These are phyloP conservation scores for Alternaria triticimaculans DNA, from an alignment of 2,329 filamentous ascomycete species.

Conservation along the genomic window DNA sequence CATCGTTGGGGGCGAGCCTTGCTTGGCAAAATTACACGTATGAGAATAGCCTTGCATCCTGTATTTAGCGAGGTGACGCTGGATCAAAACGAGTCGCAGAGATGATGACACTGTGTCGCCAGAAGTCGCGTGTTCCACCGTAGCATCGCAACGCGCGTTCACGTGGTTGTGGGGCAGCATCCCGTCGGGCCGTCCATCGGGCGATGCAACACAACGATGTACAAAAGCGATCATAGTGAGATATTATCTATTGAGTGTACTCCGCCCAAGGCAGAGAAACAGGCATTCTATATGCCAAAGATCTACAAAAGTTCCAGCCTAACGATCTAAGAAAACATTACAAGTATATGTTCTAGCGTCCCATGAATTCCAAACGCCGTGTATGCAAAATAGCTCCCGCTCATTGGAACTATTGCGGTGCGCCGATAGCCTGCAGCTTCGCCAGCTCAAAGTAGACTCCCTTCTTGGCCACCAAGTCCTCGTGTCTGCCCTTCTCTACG, in stretches of 20 bases:
- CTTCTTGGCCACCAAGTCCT: conserved; percentile 51
- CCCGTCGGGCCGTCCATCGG: background rate
- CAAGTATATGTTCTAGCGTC: background rate
- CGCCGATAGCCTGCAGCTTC: conserved; percentile 44
- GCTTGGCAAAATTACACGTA: background rate
- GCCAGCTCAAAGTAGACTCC: conserved; percentile 52
- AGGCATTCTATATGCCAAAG: background rate
- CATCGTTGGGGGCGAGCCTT: background rate
- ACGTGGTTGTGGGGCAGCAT: background rate
- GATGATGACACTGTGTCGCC: background rate
- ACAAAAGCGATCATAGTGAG: background rate
- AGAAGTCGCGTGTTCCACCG: background rate
- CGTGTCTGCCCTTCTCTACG: conserved; percentile 86
- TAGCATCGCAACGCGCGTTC: background rate
- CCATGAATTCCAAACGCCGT: background rate
- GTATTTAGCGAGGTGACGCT: background rate
- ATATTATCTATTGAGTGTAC: background rate
- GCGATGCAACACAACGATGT: background rate
- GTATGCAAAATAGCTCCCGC: background rate
- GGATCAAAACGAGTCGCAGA: background rate
- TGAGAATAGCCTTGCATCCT: background rate
- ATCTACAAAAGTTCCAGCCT: conserved; percentile 1
- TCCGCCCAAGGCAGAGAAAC: background rate
- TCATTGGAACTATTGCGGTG: conserved; percentile 30
- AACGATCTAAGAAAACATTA: conserved; percentile 1